phyloP scores from a whole-genome alignment of 768 basidiomycete species.

The Fomitopsis pulvina region DNA sequence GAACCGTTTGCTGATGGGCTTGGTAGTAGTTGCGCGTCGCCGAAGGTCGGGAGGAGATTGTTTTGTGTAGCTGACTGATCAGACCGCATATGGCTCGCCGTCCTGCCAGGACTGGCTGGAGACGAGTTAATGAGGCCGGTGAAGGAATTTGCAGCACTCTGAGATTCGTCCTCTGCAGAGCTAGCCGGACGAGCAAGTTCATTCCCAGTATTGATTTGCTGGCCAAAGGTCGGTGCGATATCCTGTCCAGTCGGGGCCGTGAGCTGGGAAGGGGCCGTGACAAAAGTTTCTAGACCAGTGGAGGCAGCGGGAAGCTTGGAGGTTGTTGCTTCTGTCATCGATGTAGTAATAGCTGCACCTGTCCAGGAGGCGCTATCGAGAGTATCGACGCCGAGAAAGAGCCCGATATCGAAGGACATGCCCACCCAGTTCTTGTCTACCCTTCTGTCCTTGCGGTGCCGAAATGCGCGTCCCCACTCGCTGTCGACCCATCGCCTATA shows the following conservation, averaged over 20 bases:
- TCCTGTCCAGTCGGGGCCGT: not conserved
- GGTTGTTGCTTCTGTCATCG: not conserved
- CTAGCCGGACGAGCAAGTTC: not conserved
- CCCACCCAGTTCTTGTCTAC: conserved; percentile 52
- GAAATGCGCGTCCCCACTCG: conserved; percentile 50
- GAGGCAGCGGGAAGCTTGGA: conserved; percentile 8
- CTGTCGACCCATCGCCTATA: conserved; percentile 55
- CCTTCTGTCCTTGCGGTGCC: conserved; percentile 26
- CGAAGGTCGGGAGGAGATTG: too few relatives aligned
- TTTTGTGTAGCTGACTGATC: too few relatives aligned
- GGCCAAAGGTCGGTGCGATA: not conserved
- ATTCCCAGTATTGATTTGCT: not conserved
- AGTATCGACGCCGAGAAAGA: conserved; percentile 64
- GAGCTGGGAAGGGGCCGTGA: conserved; percentile 20
- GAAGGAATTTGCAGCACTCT: conserved; percentile 8
- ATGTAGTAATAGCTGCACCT: not conserved
- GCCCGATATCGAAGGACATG: conserved; percentile 70
- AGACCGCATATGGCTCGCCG: too few relatives aligned
- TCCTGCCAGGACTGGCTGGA: not conserved
- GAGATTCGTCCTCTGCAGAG: not conserved
- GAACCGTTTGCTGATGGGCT: not conserved
- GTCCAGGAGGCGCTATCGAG: conserved; percentile 29
- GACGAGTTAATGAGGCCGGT: conserved; percentile 9
- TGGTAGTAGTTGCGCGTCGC: not conserved
- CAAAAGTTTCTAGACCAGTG: conserved; percentile 20